phyloP scores from a whole-genome alignment of 129 eudicot genomes.

The Saussurea involucrata region DNA sequence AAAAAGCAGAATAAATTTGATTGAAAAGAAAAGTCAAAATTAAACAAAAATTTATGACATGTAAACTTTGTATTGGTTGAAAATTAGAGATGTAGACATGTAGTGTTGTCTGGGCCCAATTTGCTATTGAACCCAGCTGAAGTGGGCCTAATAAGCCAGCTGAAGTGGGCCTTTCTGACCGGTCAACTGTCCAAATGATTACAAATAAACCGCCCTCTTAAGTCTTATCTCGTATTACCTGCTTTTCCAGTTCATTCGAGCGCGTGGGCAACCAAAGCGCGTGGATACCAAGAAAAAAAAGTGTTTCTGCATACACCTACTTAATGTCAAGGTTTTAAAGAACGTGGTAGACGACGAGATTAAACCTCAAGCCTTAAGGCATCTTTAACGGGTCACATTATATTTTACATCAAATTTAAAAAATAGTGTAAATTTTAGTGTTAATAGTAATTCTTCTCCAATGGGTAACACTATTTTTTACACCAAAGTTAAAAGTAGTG shows the following conservation, averaged over 20 bases:
- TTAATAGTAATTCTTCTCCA: too few species aligned
- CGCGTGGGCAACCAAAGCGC: neutral
- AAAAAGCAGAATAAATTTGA: neutral
- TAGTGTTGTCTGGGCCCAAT: neutral
- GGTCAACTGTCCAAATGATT: conserved; percentile 22
- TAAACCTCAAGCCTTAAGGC: too few species aligned
- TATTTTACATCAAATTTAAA: too few species aligned
- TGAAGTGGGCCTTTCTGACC: conserved; percentile 15
- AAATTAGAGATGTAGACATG: neutral
- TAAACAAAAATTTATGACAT: neutral
- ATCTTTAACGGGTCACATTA: too few species aligned
- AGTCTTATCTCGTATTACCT: neutral
- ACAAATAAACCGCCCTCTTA: conserved; percentile 17
- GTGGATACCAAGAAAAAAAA: neutral
- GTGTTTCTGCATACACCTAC: too few species aligned
- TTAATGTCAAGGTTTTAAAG: too few species aligned
- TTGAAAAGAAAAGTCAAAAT: too few species aligned
- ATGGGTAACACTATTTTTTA: too few species aligned
- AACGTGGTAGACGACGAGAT: too few species aligned
- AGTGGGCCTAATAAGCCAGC: neutral
- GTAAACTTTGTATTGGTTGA: neutral
- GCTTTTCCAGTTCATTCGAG: neutral
- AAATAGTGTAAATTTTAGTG: too few species aligned
- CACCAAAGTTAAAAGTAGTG: too few species aligned
- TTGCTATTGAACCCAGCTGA: neutral